A percentile compares a stretch with the other conserved stretches of the same genome.
phyloP scores from a whole-genome alignment of 306 rosid species.

The Ammopiptanthus mongolicus region DNA sequence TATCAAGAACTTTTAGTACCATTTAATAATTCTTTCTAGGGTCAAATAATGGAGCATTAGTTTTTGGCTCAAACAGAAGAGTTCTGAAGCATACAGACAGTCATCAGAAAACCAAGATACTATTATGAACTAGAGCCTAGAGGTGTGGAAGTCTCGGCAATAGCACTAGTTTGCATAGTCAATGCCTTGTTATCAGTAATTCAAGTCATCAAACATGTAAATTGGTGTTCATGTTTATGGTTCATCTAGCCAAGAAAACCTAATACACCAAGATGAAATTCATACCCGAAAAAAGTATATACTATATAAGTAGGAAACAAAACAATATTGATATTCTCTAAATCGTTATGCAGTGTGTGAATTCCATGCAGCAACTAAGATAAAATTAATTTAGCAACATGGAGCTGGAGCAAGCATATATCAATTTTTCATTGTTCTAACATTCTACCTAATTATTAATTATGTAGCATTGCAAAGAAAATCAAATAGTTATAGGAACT shows the following conservation, averaged over 20 bases:
- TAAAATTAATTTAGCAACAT: no score
- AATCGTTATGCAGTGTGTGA: no score
- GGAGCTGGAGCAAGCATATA: no score
- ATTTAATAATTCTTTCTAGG: no score
- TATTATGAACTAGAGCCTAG: not conserved
- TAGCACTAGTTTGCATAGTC: no score
- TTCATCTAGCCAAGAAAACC: not conserved
- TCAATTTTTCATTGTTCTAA: no score
- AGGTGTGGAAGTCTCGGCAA: not conserved
- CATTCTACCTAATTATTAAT: not conserved
- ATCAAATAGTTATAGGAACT: not conserved
- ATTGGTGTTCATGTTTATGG: not conserved
- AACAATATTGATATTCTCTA: no score
- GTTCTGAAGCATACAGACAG: not conserved
- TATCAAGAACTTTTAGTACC: no score
- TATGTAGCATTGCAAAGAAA: not conserved
- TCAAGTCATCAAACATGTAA: not conserved
- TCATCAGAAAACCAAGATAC: not conserved
- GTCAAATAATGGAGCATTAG: no score
- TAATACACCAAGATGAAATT: not conserved
- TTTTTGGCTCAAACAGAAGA: not conserved
- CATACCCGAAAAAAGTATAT: not conserved
- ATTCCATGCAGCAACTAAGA: no score
- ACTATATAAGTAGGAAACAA: no score
- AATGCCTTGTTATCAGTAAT: not conserved